Conservation (phyloP, 2,329 filamentous ascomycete species). For the Apiospora aurea region DNA sequence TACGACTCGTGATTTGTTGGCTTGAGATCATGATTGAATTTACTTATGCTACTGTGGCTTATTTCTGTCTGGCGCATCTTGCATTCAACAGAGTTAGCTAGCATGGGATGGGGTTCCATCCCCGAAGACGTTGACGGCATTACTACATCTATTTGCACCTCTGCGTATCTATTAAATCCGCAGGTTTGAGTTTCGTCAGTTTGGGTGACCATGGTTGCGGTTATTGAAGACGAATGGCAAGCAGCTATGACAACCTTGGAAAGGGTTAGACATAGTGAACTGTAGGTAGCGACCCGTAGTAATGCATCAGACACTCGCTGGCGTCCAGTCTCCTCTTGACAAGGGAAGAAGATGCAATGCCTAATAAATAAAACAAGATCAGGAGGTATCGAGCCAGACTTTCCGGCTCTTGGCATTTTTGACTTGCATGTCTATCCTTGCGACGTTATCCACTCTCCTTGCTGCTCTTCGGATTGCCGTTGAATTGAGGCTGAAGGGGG, state of each 20-base stretch:
- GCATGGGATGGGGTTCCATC: not conserved
- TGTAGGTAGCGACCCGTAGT: not conserved
- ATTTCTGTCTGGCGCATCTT: not conserved
- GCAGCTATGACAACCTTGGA: not conserved
- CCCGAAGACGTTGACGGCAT: not conserved
- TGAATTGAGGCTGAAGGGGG: conserved; percentile 6
- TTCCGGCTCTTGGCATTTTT: not conserved
- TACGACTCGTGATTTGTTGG: too few species aligned
- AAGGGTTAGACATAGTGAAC: not conserved
- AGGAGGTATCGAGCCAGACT: not conserved
- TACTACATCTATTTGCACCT: not conserved
- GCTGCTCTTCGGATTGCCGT: conserved; percentile 9
- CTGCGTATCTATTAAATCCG: not conserved
- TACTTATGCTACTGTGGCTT: not conserved
- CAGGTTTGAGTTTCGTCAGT: too few species aligned
- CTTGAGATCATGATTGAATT: not conserved
- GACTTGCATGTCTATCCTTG: not conserved
- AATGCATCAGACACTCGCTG: not conserved
- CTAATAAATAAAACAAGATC: not conserved
- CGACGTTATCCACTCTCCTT: not conserved
- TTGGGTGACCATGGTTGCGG: not conserved
- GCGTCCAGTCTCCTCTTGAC: not conserved
- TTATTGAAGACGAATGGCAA: not conserved
- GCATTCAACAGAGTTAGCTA: not conserved
- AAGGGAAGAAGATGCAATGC: not conserved